These are phyloP conservation scores for Anthoceros angustus DNA, from an alignment of 225 moss, liverwort and hornwort genomes.

Conservation along the genomic window DNA sequence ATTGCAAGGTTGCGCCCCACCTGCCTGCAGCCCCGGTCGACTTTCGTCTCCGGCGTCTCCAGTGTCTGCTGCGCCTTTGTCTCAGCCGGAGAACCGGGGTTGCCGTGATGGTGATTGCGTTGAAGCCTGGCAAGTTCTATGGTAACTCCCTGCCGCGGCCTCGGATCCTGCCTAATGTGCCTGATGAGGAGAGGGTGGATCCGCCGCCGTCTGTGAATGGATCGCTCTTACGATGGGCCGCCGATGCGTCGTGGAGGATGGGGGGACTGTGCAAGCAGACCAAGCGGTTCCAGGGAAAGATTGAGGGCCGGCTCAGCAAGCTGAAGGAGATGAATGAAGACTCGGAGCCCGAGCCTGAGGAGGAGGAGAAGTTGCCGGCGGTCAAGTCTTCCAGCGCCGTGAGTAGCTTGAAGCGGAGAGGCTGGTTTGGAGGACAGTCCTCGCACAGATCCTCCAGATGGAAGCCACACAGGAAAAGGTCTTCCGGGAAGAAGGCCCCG, in stretches of 20 bases:
- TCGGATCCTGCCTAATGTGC: neutral
- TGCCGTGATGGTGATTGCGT: neutral
- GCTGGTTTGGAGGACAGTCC: neutral
- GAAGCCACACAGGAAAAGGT: conserved; percentile 1
- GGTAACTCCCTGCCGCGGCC: neutral
- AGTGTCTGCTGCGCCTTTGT: no score
- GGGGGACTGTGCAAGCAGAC: neutral
- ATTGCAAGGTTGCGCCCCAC: no score
- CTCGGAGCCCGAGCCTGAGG: neutral
- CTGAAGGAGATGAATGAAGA: neutral
- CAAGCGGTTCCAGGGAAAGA: conserved; percentile 3
- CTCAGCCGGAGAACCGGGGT: no score
- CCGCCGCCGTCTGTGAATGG: neutral
- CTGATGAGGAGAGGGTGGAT: neutral
- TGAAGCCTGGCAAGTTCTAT: neutral
- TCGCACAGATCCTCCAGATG: neutral
- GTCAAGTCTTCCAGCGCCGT: neutral
- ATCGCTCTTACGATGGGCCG: neutral
- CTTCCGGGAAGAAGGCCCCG: neutral
- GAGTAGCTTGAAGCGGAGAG: neutral
- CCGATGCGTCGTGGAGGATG: conserved; percentile 1
- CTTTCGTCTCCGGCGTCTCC: no score
- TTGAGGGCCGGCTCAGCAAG: conserved; percentile 4
- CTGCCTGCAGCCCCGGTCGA: no score
- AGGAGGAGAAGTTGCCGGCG: neutral